Percentiles rank a stretch among this genome's conserved stretches.
Conservation (phyloP, 306 rosid genomes). For the Gynostemma pentaphyllum region DNA sequence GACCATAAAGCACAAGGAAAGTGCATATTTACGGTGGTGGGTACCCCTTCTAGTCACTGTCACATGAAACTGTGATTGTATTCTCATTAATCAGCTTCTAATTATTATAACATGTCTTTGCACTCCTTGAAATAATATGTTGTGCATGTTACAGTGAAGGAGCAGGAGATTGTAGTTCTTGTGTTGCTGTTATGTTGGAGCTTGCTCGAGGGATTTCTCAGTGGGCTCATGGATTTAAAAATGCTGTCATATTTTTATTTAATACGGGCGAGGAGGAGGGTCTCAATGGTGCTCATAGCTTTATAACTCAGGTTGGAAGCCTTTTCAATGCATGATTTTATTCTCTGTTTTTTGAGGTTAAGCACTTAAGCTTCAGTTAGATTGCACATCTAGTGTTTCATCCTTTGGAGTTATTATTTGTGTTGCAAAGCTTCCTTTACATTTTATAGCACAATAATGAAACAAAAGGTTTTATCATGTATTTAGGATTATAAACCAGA, state of each 20-base stretch:
- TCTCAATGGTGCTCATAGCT: slow-evolving; percentile 93
- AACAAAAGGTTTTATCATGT: background rate
- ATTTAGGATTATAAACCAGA: background rate
- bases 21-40: too few relatives aligned
- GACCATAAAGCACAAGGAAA: too few relatives aligned
- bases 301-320: slow-evolving; percentile 73
- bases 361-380: background rate
- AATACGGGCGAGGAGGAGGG: slow-evolving; percentile 99
- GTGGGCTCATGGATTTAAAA: slow-evolving; percentile 93
- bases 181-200: slow-evolving; percentile 87
- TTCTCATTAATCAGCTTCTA: slow-evolving; percentile 1
- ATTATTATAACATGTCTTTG: background rate
- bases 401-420: background rate
- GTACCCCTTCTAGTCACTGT: too few relatives aligned
- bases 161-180: slow-evolving; percentile 97
- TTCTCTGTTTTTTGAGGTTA: background rate
- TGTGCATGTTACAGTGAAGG: slow-evolving; percentile 67
- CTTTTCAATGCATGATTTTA: slow-evolving; percentile 12
- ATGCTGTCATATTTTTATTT: slow-evolving; percentile 72
- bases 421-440: background rate
- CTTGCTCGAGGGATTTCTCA: slow-evolving; percentile 96
- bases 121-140: slow-evolving; percentile 9
- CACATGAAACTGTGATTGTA: background rate
- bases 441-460: background rate
- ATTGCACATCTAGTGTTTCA: background rate